Conservation (phyloP, 1,284 basidiomycete genomes). For the Heliocybe sulcata region DNA sequence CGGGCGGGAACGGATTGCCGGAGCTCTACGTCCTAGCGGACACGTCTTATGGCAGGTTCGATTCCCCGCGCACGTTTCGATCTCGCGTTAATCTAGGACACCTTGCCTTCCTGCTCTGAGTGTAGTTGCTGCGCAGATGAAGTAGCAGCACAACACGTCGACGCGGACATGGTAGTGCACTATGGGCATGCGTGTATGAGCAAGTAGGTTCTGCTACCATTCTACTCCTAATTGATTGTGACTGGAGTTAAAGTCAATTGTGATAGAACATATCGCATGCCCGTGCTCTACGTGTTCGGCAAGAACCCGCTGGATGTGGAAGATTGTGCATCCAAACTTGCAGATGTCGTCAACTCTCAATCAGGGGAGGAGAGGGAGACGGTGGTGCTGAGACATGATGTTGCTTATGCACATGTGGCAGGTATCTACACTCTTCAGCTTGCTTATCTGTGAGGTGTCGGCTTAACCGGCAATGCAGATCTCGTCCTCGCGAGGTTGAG, state of each 20-base stretch:
- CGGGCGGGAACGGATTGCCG: slow-evolving; percentile 18
- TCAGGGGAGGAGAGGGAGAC: slow-evolving; percentile 6
- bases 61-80: slow-evolving; percentile 2
- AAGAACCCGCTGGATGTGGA: slow-evolving; percentile 50
- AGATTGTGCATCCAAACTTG: slow-evolving; percentile 40
- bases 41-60: slow-evolving; percentile 93
- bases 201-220: slow-evolving; percentile 42
- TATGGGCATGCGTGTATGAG: slow-evolving; percentile 97
- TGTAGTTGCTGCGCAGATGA: slow-evolving; percentile 96
- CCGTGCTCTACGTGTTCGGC: slow-evolving; percentile 83
- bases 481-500: neutral
- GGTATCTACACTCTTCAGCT: slow-evolving; percentile 29
- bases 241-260: slow-evolving; percentile 1
- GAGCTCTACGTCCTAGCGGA: slow-evolving; percentile 92
- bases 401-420: slow-evolving; percentile 69
- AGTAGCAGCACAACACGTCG: slow-evolving; percentile 90
- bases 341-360: slow-evolving; percentile 22
- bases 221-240: neutral
- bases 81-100: neutral
- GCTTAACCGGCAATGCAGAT: neutral
- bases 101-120: slow-evolving; percentile 10
- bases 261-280: slow-evolving; percentile 71
- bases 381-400: slow-evolving; percentile 70
- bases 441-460: neutral
- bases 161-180: slow-evolving; percentile 90